These are phyloP conservation scores for Circinella minor DNA, from an alignment of 371 early-diverging fungal genomes.

Conservation along the genomic window DNA sequence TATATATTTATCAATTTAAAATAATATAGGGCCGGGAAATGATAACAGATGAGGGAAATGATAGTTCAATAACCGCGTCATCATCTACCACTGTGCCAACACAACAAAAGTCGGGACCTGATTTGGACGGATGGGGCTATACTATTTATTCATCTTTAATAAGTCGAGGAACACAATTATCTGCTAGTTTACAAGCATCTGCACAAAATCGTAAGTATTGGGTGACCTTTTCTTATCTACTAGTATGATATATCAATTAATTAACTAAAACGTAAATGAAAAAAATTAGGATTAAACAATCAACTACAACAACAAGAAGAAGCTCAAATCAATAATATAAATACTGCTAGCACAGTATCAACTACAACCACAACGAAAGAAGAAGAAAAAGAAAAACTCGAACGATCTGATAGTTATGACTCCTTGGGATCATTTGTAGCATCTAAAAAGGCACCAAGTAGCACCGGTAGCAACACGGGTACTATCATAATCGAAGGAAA, in stretches of 20 bases:
- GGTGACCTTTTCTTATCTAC: background rate
- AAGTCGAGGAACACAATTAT: constrained; percentile 15
- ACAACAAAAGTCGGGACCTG: background rate
- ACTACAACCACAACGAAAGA: background rate
- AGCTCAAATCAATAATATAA: background rate
- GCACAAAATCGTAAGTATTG: background rate
- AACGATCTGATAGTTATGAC: constrained; percentile 19
- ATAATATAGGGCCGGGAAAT: background rate
- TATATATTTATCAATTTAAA: background rate
- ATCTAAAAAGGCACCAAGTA: constrained; percentile 3
- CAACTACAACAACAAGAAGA: constrained; percentile 1
- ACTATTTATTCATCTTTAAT: constrained; percentile 7
- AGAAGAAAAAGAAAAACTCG: constrained; percentile 5
- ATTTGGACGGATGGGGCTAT: constrained; percentile 6
- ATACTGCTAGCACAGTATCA: background rate
- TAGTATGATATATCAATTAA: background rate
- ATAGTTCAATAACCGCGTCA: background rate
- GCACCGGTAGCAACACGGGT: background rate
- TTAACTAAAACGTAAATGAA: background rate
- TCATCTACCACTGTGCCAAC: background rate
- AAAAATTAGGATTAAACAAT: constrained; percentile 1
- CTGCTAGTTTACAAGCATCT: constrained; percentile 6
- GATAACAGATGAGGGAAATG: background rate
- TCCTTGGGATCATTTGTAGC: constrained; percentile 16
- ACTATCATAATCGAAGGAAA: background rate